Base-by-base conservation (phyloP, 306 rosid genomes). In the Ormosia semicastrata region DNA sequence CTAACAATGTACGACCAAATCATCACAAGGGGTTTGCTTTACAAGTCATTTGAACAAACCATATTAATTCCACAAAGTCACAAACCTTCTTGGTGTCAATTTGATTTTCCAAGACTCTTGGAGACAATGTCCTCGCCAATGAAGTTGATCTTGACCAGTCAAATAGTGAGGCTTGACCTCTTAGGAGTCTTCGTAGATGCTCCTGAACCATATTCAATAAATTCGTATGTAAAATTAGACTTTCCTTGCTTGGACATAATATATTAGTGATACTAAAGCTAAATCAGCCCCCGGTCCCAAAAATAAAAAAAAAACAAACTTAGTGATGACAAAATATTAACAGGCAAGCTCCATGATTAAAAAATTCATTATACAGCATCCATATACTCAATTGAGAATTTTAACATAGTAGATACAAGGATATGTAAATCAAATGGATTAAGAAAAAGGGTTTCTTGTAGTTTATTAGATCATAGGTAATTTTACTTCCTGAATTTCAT, bases 71-170 rank as follows among this genome's bases (percentile, higher is more conserved):
- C 60, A 50, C 36, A 76, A 44, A 62, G 47, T 81, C 77, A 82
- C 94, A 79, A 81, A 96, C 99, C 97, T 96, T 96, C 79, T 93
- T 96, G 69, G 98, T 94, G 87, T 96, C 99, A 86, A 93, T 87
- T 89, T 96, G 99, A 87, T 94, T 96, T 87, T 96, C 99, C 92
- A 93, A 89, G 82, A 96, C 92, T 82, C 99, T 91, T 24, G 99
- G 99, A 83, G 99, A 93, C 75, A 96, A 76, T 68, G 98, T 91
- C 87, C 97, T 96, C 13, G 98, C 99, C 86, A 96, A 80, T 57
- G 98, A 93, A 75, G 92, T 92, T 73, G 98, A 88, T 81, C 98
- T 92, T 58, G 99, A 88, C 98, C 98, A 96, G 74, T 93, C 98
- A 62, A 94, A 96, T 59, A 96, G 88, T 33, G 99, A 96, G 76